Conservation (phyloP, 2,329 filamentous ascomycete species). For the Nothophaeocryptopus gaeumannii region DNA sequence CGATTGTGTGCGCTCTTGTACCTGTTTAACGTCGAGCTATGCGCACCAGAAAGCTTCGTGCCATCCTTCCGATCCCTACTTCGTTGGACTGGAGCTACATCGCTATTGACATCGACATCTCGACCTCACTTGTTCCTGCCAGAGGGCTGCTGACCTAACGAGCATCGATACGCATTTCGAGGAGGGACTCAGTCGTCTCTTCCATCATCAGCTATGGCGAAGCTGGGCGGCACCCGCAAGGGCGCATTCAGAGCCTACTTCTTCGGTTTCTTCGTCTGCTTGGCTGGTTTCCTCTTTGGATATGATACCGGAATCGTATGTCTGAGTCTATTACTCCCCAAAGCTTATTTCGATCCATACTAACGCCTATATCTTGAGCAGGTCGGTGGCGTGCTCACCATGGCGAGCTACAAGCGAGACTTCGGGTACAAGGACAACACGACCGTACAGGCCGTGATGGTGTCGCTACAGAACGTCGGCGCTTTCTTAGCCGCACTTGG, state of each 20-base stretch:
- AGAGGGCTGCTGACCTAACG: background rate
- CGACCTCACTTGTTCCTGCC: slow-evolving; percentile 1
- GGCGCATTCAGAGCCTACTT: slow-evolving; percentile 26
- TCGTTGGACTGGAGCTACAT: too few relatives aligned
- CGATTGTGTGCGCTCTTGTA: background rate
- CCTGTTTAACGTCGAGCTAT: background rate
- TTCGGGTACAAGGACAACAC: slow-evolving; percentile 29
- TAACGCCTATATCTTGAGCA: background rate
- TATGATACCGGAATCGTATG: slow-evolving; percentile 46
- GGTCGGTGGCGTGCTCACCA: slow-evolving; percentile 30
- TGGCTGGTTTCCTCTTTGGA: slow-evolving; percentile 32
- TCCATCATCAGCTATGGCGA: slow-evolving; percentile 16
- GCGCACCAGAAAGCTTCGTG: background rate
- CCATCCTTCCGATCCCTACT: too few relatives aligned
- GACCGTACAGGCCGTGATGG: slow-evolving; percentile 40
- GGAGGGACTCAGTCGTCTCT: background rate
- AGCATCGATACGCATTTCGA: background rate
- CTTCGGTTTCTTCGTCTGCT: slow-evolving; percentile 28
- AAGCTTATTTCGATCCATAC: too few relatives aligned
- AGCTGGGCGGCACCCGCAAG: slow-evolving; percentile 23
- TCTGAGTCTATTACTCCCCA: background rate
- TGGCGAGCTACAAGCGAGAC: slow-evolving; percentile 27
- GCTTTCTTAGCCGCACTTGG: slow-evolving; percentile 53
- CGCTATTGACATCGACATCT: background rate
- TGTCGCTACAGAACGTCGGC: slow-evolving; percentile 53